Evolutionary conservation across 2,329 filamentous ascomycete genomes (phyloP).

Genomic region (Fusarium miscanthi): DNA sequence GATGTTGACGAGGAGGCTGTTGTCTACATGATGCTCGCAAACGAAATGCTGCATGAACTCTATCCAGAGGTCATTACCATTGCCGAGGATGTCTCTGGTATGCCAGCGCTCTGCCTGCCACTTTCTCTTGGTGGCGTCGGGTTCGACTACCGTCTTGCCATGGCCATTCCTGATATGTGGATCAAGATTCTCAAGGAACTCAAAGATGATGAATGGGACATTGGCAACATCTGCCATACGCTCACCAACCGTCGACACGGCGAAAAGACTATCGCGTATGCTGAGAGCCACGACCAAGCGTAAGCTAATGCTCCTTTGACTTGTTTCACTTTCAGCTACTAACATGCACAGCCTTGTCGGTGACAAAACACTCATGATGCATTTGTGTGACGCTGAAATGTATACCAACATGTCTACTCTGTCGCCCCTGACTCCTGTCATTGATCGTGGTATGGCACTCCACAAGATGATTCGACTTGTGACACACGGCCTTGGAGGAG

Average conservation of each 20-base stretch:
- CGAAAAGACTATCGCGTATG: slow-evolving; percentile 98
- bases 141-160: slow-evolving; percentile 96
- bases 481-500: slow-evolving; percentile 90
- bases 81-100: slow-evolving; percentile 96
- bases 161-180: slow-evolving; percentile 99
- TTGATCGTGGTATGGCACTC: slow-evolving; percentile 89
- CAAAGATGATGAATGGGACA: slow-evolving; percentile 91
- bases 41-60: slow-evolving; percentile 92
- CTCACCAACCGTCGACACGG: slow-evolving; percentile 93
- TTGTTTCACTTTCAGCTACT: slow-evolving; percentile 29
- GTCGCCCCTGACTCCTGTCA: slow-evolving; percentile 84
- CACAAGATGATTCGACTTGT: slow-evolving; percentile 98
- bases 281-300: slow-evolving; percentile 98
- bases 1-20: slow-evolving; percentile 93
- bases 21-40: slow-evolving; percentile 95
- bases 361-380: slow-evolving; percentile 97
- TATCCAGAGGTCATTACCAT: slow-evolving; percentile 92
- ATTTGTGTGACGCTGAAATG: slow-evolving; percentile 95
- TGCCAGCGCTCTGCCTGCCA: slow-evolving; percentile 94
- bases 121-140: slow-evolving; percentile 89
- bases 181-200: slow-evolving; percentile 98
- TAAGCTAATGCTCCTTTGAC: slow-evolving; percentile 60
- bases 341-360: slow-evolving; percentile 78
- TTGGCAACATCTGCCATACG: slow-evolving; percentile 85
- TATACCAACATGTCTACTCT: slow-evolving; percentile 97